Evolutionary conservation across 352 stramenopile species (phyloP).

Genomic region (Phytophthora ramorum): DNA sequence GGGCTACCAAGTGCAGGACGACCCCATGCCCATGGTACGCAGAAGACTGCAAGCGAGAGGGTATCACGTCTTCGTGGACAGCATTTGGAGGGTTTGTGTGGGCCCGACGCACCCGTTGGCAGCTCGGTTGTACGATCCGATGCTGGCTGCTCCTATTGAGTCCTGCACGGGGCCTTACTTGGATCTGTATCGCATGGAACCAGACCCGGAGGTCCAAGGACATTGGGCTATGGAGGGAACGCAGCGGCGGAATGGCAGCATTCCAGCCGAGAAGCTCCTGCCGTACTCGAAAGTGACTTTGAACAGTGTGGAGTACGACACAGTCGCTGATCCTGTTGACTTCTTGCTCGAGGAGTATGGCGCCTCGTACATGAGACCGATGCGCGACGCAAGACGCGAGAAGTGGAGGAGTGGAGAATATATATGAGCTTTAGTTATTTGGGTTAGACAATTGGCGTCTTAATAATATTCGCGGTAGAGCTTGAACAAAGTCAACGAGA

Average conservation of each 20-base stretch:
- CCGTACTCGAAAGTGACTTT: conserved; percentile 43
- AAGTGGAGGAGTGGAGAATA: conserved; percentile 12
- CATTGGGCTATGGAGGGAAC: conserved; percentile 29
- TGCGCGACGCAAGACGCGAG: neutral
- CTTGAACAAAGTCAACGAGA: conserved; percentile 56
- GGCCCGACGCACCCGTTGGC: conserved; percentile 52
- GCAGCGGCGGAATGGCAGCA: conserved; percentile 25
- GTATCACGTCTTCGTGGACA: conserved; percentile 52
- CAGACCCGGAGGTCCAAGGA: conserved; percentile 5
- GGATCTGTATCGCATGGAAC: conserved; percentile 51
- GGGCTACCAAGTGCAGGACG: conserved; percentile 26
- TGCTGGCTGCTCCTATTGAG: conserved; percentile 32
- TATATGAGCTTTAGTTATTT: conserved; percentile 27
- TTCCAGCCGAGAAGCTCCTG: conserved; percentile 29
- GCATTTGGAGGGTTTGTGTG: conserved; percentile 54
- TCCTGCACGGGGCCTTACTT: conserved; percentile 44
- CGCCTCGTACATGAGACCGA: conserved; percentile 38
- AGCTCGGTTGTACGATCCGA: conserved; percentile 38
- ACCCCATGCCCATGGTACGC: conserved; percentile 10
- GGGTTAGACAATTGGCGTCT: conserved; percentile 20
- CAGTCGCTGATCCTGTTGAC: conserved; percentile 47
- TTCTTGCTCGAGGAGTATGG: conserved; percentile 60
- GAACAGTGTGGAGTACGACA: conserved; percentile 46
- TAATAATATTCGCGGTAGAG: conserved; percentile 48
- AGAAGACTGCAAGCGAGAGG: conserved; percentile 33